Evolutionary conservation across 495 filamentous ascomycete genomes (phyloP).

Genomic region (Podospora sp.): DNA sequence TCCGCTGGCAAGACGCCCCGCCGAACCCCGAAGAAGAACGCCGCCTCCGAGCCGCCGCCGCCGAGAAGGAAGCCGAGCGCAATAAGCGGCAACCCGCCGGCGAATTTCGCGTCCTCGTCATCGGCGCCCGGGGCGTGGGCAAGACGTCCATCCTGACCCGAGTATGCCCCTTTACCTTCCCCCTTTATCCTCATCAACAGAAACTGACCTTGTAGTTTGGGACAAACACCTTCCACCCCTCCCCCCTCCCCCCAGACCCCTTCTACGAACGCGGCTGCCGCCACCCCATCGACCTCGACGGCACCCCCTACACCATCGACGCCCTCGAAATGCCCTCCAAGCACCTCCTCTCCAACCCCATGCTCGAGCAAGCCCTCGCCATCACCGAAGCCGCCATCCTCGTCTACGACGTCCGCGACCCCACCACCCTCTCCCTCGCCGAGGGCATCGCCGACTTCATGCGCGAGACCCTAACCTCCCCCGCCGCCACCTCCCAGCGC

Average conservation of each 20-base stretch:
- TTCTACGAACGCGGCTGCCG: slow-evolving; percentile 39
- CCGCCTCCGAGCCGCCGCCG: slow-evolving; percentile 14
- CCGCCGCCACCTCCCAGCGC: neutral
- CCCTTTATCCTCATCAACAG: neutral
- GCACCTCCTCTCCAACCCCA: slow-evolving; percentile 36
- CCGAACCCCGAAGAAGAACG: slow-evolving; percentile 10
- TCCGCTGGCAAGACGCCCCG: slow-evolving; percentile 42
- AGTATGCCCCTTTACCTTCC: too few relatives aligned
- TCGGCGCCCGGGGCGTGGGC: slow-evolving; percentile 45
- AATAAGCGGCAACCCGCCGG: slow-evolving; percentile 29
- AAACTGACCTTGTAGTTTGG: slow-evolving; percentile 36
- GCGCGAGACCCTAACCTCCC: slow-evolving; percentile 22
- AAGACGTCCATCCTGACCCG: slow-evolving; percentile 48
- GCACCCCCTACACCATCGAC: slow-evolving; percentile 38
- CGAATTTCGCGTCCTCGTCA: slow-evolving; percentile 45
- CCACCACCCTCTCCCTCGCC: slow-evolving; percentile 36
- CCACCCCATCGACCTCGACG: slow-evolving; percentile 36
- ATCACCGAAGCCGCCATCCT: slow-evolving; percentile 47
- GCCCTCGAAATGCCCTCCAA: slow-evolving; percentile 43
- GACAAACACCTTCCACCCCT: slow-evolving; percentile 29
- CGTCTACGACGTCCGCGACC: slow-evolving; percentile 42
- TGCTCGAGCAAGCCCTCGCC: slow-evolving; percentile 40
- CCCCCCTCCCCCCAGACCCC: slow-evolving; percentile 29
- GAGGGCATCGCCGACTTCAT: slow-evolving; percentile 38
- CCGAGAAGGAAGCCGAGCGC: slow-evolving; percentile 18